These are phyloP conservation scores for Hemileccinum impolitum DNA, from an alignment of 768 basidiomycete species.

Conservation along the genomic window DNA sequence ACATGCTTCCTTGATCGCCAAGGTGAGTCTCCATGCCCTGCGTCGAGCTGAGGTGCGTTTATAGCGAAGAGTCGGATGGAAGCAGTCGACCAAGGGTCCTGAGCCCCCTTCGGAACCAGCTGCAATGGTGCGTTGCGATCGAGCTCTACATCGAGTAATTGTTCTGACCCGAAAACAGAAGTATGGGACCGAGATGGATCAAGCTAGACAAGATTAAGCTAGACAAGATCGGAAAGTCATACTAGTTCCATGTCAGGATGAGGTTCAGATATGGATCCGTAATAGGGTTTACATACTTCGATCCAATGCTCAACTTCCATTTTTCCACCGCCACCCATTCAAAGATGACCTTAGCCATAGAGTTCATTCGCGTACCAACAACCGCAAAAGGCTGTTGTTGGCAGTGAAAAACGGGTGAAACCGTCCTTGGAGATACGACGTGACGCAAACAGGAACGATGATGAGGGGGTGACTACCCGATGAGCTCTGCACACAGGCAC, in stretches of 20 bases:
- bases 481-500: neutral
- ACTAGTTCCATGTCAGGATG: neutral
- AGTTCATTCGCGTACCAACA: constrained; percentile 42
- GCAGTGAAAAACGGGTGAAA: constrained; percentile 33
- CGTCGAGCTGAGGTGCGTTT: neutral
- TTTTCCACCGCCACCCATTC: constrained; percentile 41
- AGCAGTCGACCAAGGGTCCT: constrained; percentile 14
- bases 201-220: constrained; percentile 40
- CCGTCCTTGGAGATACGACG: constrained; percentile 36
- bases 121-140: constrained; percentile 41
- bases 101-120: constrained; percentile 22
- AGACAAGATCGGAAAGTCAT: constrained; percentile 1
- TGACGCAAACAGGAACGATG: constrained; percentile 35
- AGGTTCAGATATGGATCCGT: neutral
- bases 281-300: constrained; percentile 34
- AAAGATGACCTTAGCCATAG: constrained; percentile 41
- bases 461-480: constrained; percentile 24
- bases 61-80: neutral
- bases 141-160: constrained; percentile 49
- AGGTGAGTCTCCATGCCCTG: neutral
- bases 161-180: constrained; percentile 45
- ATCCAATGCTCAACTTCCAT: constrained; percentile 52
- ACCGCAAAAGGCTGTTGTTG: constrained; percentile 40
- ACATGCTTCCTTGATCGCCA: constrained; percentile 16
- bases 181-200: constrained; percentile 37